These are phyloP conservation scores for Neurospora sp. DNA, from an alignment of 495 filamentous ascomycete genomes.

Conservation along the genomic window DNA sequence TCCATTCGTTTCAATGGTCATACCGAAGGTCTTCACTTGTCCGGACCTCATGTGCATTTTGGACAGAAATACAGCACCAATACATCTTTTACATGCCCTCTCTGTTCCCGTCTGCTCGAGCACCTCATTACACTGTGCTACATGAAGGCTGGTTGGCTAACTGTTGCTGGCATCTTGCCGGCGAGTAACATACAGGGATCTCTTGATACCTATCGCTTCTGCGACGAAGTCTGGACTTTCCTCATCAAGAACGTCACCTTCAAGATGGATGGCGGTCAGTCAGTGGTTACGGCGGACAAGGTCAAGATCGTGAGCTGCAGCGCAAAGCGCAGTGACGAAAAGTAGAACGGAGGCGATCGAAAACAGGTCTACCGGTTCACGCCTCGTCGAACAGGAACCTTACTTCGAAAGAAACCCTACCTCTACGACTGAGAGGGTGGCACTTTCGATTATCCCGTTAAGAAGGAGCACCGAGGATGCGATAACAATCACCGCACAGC, in stretches of 20 bases:
- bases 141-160: neutral
- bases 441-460: neutral
- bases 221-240: constrained; percentile 99
- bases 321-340: constrained; percentile 71
- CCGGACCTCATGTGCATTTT: neutral
- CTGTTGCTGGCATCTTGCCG: neutral
- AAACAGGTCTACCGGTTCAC: neutral
- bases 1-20: neutral
- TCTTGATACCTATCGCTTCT: constrained; percentile 98
- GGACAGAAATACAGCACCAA: neutral
- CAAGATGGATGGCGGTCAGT: constrained; percentile 76
- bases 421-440: neutral
- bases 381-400: neutral
- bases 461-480: neutral
- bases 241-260: constrained; percentile 96
- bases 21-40: neutral
- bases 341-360: constrained; percentile 21
- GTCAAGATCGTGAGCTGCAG: constrained; percentile 98
- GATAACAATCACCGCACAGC: neutral
- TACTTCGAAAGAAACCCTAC: neutral
- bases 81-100: neutral
- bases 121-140: neutral
- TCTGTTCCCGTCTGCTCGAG: neutral
- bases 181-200: constrained; percentile 55
- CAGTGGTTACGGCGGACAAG: constrained; percentile 52